Conservation (phyloP, 129 eudicot species). For the Flaveria robusta region DNA sequence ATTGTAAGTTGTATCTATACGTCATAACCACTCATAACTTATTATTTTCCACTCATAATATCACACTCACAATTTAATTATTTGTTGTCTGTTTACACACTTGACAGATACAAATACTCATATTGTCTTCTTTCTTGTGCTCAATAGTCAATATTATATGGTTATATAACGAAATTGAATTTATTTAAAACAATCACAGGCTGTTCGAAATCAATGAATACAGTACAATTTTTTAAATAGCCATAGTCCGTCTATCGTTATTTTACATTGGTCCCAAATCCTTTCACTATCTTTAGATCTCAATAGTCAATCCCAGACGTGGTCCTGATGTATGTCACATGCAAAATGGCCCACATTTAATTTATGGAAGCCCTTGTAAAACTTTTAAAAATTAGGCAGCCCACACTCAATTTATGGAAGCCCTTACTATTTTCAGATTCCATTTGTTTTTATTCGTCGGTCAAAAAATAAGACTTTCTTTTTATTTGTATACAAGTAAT, state of each 20-base stretch:
- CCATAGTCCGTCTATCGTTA: background rate
- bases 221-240: background rate
- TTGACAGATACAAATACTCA: no score
- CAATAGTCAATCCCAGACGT: background rate
- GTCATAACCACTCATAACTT: no score
- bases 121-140: no score
- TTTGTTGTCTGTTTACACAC: no score
- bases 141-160: background rate
- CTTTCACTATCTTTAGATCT: background rate
- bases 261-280: constrained; percentile 8
- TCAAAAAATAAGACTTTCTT: no score
- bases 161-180: background rate
- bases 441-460: background rate
- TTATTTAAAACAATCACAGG: background rate
- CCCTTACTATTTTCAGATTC: background rate
- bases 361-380: background rate
- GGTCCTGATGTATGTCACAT: background rate
- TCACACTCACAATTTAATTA: no score
- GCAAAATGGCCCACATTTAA: constrained; percentile 14
- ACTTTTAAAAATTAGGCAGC: background rate
- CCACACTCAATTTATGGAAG: constrained; percentile 17
- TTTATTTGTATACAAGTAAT: no score
- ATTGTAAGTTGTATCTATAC: no score
- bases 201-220: background rate
- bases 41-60: no score